Evolutionary conservation across 257 asterid species (phyloP), one percentile per base, ranked within the genome.

Genomic region (Plantago elongata): DNA sequence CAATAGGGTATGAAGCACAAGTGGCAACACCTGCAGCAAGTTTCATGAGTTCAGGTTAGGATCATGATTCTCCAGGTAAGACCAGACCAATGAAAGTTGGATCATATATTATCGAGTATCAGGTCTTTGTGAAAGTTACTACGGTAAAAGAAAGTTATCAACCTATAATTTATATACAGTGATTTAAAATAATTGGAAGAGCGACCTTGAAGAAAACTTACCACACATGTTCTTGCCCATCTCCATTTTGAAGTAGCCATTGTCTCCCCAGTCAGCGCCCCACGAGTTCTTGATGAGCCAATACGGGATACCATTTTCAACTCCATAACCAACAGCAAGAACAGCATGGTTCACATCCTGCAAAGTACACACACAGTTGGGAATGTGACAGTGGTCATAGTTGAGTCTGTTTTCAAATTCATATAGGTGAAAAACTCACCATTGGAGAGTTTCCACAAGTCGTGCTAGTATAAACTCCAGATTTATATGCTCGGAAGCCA

Each of bases 291-390:
- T 93, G 61, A 93, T 82, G 66, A 93, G 90, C 97, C 97, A 89
- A 44, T 89, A 89, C 1, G 95, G 94, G 40, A 79, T 61, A 2
- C 92, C 94, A 45, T 83, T 69, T 78, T 89, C 99, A 42, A 89
- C 81, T 61, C 97, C 95, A 15, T 85, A 89, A 34, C 97, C 99
- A 78, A 93, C 97, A 54, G 97, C 96, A 61, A 92, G 81, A 60
- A 93, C 99, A 34, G 94, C 99, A 66, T 93, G 99, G 84, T 93
- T 93, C 60, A 93, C 97, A 45, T 89, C 96, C 97, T 93, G 80
- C 68, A 68, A 40, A 11, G 12, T 54, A 6, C 30, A 18, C 5
- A 18, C 13, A 8, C 15, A 22, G 6, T 29, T 29, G 59, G 13
- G 5, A 54, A 11, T 54, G 40, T 34, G 40, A 34, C 5, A 34